Base-by-base conservation (phyloP, 1,284 basidiomycete genomes). In the Pascua guehoae region DNA sequence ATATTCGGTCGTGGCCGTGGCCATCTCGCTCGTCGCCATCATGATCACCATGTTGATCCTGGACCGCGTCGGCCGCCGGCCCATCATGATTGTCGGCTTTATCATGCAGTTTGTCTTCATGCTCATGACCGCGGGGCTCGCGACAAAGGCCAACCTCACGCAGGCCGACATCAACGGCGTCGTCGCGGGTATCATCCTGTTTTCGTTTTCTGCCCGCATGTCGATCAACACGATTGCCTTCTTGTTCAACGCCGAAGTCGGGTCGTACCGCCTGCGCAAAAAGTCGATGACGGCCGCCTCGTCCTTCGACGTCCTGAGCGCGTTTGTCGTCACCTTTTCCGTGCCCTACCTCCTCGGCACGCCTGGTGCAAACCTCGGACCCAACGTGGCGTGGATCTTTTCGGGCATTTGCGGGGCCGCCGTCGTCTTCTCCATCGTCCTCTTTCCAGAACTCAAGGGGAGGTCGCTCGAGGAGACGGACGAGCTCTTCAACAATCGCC, bases 51-150 rank as follows among this genome's bases (percentile, higher is more conserved):
- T n/a, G 40, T 38, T 49, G 5, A 10, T 36, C 38, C 39, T 40
- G 39, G 62, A 64, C 44, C 42, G n/a, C 8, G 41, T 64, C 41
- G 62, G 62, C 17, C 62, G 62, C 40, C 57, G 62, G 15, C 57
- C 60, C 0, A 52, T 62, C 18, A 56, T 60, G 46, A 49, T 61
- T 12, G 15, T 45, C 12, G 54, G 57, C n/a, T 38, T 54, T 1
- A 32, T 39, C 12, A 14, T 53, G 4, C 32, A 49, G 12, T 50
- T 56, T 14, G 38, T 60, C 18, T 64, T 32, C 24, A n/a, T 41
- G 40, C 40, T 41, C 40, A 41, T 41, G 40, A 41, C 40, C 12
- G 40, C 40, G 3, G 40, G 24, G 24, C 24, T 32, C 24, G 24
- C 24, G 24, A 32, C 24, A 3, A 32, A 32, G 24, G 24, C 24